phyloP scores from a whole-genome alignment of 2,329 filamentous ascomycete species.

The Nothophaeocryptopus gaeumannii region DNA sequence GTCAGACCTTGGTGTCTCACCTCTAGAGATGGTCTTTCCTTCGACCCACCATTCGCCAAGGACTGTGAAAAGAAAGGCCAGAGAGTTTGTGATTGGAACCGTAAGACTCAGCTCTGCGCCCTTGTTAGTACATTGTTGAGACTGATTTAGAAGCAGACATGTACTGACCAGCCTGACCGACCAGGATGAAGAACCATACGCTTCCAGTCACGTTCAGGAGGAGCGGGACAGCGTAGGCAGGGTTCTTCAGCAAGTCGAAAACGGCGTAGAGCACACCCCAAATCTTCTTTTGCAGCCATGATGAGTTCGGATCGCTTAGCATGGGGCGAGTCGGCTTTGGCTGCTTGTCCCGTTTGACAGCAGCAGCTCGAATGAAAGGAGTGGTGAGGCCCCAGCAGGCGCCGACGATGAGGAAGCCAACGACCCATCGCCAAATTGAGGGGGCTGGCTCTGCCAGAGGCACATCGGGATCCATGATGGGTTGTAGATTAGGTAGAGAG shows the following conservation, averaged over 20 bases:
- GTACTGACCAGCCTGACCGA: conserved; percentile 80
- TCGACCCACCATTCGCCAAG: conserved; percentile 94
- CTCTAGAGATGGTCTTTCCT: conserved; percentile 79
- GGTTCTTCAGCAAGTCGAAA: conserved; percentile 73
- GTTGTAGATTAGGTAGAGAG: not conserved
- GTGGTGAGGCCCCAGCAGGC: conserved; percentile 92
- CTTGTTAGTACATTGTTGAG: not conserved
- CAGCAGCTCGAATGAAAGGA: conserved; percentile 81
- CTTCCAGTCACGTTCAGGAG: conserved; percentile 88
- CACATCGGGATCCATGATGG: conserved; percentile 31
- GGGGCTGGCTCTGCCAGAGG: conserved; percentile 30
- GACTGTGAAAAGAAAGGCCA: conserved; percentile 95
- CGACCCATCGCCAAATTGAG: conserved; percentile 71
- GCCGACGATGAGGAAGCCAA: conserved; percentile 87
- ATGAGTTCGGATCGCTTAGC: conserved; percentile 44
- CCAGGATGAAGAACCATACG: conserved; percentile 93
- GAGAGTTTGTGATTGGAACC: conserved; percentile 89
- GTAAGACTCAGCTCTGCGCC: conserved; percentile 78
- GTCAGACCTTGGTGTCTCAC: conserved; percentile 46
- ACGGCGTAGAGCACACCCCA: conserved; percentile 70
- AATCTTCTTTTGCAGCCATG: conserved; percentile 61
- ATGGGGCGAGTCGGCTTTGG: conserved; percentile 52
- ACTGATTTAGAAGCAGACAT: conserved; percentile 1
- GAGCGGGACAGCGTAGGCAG: conserved; percentile 79
- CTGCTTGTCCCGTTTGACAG: conserved; percentile 52